Evolutionary conservation across 148 eudicot genomes (phyloP).

Genomic region (Dysphania ambrosioides): DNA sequence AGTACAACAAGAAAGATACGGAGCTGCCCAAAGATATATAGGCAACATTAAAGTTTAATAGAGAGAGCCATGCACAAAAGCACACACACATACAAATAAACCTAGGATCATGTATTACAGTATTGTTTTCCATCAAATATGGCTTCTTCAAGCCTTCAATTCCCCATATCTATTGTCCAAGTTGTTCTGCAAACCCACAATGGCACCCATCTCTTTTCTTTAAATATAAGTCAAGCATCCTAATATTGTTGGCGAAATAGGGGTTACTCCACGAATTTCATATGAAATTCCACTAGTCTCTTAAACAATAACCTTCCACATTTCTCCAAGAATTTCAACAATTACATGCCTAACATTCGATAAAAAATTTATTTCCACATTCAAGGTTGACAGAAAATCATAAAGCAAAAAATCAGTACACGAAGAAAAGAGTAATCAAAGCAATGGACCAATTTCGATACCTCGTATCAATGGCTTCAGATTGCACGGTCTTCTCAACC

Average conservation of each 20-base stretch:
- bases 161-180: too few species aligned
- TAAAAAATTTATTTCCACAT: neutral
- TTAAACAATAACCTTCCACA: too few species aligned
- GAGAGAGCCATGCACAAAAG: neutral
- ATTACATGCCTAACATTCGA: neutral
- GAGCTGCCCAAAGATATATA: neutral
- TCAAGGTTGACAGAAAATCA: neutral
- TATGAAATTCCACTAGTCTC: neutral
- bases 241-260: neutral
- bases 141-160: too few species aligned
- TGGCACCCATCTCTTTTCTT: neutral
- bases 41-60: neutral
- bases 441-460: neutral
- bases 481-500: conserved; percentile 73
- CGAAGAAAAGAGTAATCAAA: neutral
- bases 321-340: too few species aligned
- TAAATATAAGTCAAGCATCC: neutral
- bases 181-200: neutral
- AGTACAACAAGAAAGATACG: neutral
- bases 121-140: neutral
- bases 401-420: neutral
- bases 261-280: neutral
- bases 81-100: neutral
- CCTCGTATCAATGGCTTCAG: conserved; percentile 68
- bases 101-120: neutral